Evolutionary conservation across 768 basidiomycete genomes (phyloP), one percentile per base, ranked within the genome.

Genomic region (Pholiota microspora): DNA sequence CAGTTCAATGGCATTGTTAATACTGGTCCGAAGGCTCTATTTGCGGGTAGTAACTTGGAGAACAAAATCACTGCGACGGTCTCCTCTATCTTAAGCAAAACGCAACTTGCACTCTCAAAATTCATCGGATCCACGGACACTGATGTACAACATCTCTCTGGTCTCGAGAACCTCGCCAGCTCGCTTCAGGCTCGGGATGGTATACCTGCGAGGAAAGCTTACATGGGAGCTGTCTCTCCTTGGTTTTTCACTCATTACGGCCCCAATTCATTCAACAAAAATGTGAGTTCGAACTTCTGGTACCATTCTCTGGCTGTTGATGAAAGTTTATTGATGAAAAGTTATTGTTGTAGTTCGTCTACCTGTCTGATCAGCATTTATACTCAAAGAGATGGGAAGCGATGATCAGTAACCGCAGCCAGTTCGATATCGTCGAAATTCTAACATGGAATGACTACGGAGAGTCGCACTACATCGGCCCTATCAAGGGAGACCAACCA

Each of bases 221-320:
- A 79, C 59, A 79, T 75, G 75, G 80, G 71, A 5, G 72, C 86
- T 12, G 82, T 84, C 25, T 83, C 87, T 9, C 86, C 89, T 12
- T 84, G 85, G 81, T 92, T 92, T 73, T 91, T 88, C 67, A 88
- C 89, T 2, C 88, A 92, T 65, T 91, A 89, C 64, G 77, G 82
- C 24, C 68, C 75, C 9, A 67, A 89, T 49, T 75, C 80, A 1
- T 89, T 79, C 64, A 82, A 90, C 69, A 91, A 92, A 67, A 91
- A 91, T 63, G 84, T 85, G 57, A 52, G 79, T 70, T 38, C 27
- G 18, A 18, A 27, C 15, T n/a, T n/a, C n/a, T n/a, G n/a, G n/a
- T n/a, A n/a, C n/a, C n/a, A n/a, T n/a, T n/a, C n/a, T n/a, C n/a
- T n/a, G n/a, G n/a, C n/a, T n/a, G n/a, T n/a, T n/a, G n/a, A n/a